Evolutionary conservation across 805 yeast species (phyloP), one percentile per base, ranked within the genome.

Genomic region (Candida rishiriensis): DNA sequence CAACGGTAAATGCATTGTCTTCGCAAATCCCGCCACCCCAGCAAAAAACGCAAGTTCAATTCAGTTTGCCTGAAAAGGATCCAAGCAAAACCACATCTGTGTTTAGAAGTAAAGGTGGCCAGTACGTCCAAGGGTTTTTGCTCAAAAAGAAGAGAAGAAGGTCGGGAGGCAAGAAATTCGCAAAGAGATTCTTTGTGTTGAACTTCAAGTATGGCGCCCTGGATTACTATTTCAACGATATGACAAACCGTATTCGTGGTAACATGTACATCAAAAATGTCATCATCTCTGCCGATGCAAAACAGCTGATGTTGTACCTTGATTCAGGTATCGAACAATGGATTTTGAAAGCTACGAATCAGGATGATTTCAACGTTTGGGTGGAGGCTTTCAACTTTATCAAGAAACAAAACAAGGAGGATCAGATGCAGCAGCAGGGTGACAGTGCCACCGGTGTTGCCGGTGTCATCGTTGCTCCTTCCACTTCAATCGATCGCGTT

Each of bases 261-360:
- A 89, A 88, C 57, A 88, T 93, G 88, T 95, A 91, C 32, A 79
- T 93, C 39, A 79, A 77, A 42, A 75, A 85, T 39, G 81, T 95
- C 3, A 85, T 85, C n/a, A 81, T 93, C 2, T 78, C 90, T 44
- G 96, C 95, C 0, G 83, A 83, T 54, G 72, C 78, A 21, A 76
- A 76, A 45, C 77, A 79, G 18, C 67, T 78, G 42, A 83, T 86
- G 55, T 81, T 93, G 36, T 81, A 84, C 38, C 76, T 93, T 46
- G 97, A 93, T 61, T 88, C 97, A 0, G 98, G 98, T 2, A 82
- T 91, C 80, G 98, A 91, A 61, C 81, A 86, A 10, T 91, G 98
- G 98, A 81, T 79, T 33, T 70, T 91, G 48, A 87, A 85, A 55
- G 86, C 97, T 0, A 66, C 72, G 38, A 79, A 72, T 44, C 64